phyloP scores from a whole-genome alignment of 306 rosid species.

The Ziziphus jujuba region DNA sequence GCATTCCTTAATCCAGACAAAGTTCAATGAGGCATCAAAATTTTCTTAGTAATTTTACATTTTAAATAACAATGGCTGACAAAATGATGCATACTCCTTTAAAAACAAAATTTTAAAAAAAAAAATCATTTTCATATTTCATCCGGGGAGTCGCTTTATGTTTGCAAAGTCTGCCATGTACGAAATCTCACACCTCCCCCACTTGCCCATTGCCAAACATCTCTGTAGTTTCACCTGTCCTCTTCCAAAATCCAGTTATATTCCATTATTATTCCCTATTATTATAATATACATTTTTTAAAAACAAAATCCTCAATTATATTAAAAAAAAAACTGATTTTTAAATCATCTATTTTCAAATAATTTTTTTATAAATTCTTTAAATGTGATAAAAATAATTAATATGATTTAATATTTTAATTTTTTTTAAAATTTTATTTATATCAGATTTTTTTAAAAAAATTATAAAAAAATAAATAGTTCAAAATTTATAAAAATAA shows the following conservation, averaged over 20 bases:
- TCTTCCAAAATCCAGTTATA: conserved; percentile 4
- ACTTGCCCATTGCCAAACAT: conserved; percentile 22
- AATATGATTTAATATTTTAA: no score
- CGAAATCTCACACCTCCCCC: conserved; percentile 4
- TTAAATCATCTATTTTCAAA: no score
- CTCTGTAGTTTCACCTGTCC: not conserved
- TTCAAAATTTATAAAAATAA: no score
- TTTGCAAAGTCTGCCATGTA: not conserved
- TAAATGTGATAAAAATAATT: no score
- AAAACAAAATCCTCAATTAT: not conserved
- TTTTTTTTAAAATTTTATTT: no score
- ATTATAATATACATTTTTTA: not conserved
- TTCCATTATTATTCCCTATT: not conserved
- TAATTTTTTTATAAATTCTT: no score
- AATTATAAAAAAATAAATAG: no score
- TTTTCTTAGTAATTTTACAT: not conserved
- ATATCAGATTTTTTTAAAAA: no score
- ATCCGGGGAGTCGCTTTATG: not conserved
- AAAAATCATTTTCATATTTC: conserved; percentile 12
- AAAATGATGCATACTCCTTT: not conserved
- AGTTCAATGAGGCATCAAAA: not conserved
- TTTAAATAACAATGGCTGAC: not conserved
- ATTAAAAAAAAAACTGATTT: no score
- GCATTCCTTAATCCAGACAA: not conserved
- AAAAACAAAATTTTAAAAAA: not conserved